phyloP scores from a whole-genome alignment of 2,329 filamentous ascomycete genomes.

The Fonsecaea pedrosoi region DNA sequence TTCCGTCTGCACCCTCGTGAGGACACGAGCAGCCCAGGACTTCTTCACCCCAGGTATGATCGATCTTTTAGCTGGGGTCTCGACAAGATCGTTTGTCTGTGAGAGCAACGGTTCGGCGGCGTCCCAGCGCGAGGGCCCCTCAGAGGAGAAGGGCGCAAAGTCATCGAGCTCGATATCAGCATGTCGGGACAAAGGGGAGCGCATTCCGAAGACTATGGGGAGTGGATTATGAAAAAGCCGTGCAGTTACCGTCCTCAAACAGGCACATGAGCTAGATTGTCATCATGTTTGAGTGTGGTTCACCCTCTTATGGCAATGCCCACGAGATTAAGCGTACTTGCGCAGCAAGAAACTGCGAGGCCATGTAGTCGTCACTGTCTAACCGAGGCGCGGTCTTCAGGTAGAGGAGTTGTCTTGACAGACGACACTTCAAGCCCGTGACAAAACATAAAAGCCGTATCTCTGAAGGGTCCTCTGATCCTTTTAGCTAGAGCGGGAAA shows the following conservation, averaged over 20 bases:
- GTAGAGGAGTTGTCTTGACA: too few species aligned
- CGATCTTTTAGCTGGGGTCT: not conserved
- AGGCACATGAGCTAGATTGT: not conserved
- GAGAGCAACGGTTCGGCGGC: constrained; percentile 15
- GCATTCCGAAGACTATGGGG: not conserved
- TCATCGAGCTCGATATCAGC: constrained; percentile 11
- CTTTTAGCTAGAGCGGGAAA: too few species aligned
- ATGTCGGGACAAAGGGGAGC: not conserved
- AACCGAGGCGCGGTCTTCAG: too few species aligned
- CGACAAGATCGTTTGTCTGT: not conserved
- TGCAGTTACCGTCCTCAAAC: not conserved
- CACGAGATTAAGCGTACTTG: not conserved
- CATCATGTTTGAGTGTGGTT: not conserved
- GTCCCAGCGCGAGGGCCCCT: not conserved
- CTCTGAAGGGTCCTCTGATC: too few species aligned
- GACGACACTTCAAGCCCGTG: too few species aligned
- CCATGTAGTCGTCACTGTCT: too few species aligned
- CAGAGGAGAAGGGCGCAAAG: constrained; percentile 9
- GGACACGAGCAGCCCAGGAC: constrained; percentile 19
- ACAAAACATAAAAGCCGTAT: too few species aligned
- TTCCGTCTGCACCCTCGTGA: constrained; percentile 72
- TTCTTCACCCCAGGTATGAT: constrained; percentile 13
- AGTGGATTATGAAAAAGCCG: not conserved
- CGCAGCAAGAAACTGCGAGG: not conserved
- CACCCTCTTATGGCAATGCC: not conserved